Evolutionary conservation across 108 stramenopile genomes (phyloP), one percentile per base, ranked within the genome.

Genomic region (Asterionellopsis glacialis): DNA sequence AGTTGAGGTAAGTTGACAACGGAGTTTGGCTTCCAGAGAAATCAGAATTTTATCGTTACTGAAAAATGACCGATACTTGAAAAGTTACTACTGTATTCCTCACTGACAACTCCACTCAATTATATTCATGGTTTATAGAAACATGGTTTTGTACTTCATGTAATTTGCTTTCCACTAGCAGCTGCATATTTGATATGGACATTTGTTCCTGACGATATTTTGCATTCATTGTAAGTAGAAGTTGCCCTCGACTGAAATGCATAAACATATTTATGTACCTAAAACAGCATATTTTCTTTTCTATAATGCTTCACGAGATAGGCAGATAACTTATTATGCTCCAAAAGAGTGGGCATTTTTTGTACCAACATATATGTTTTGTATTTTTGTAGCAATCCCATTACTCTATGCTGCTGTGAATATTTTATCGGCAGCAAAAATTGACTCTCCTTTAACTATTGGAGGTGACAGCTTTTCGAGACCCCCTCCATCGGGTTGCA

Each of bases 131-230:
- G 2, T 2, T 33, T 7, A 33, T 9, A 48, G 47, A 48, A 16
- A 21, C 21, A 21, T 48, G 47, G 47, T 21, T 48, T 48, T 21
- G 47, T 48, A 16, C 47, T 48, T 48, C 47, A 48, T 9, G 19
- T 48, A 19, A 19, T 48, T 16, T 48, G 47, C 47, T 19, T 48
- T 19, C 19, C 47, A 19, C 16, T 48, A 16, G 47, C 47, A 19
- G 47, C 47, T 19, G 5, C 21, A 21, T 48, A 48, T 9, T 19
- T 48, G 47, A 48, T 48, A 4, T 48, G 47, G 47, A 21, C 47
- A 21, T 48, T 48, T 16, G 19, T 48, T 48, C 21, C 47, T 16
- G 47, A 48, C 5, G 47, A 48, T 7, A 48, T 21, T 2, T 9
- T 48, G 21, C 47, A 48, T 21, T 48, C 47, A 19, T 48, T 16